Conservation (phyloP, 225 moss, liverwort and hornwort species). For the Sphagnum tenellum region DNA sequence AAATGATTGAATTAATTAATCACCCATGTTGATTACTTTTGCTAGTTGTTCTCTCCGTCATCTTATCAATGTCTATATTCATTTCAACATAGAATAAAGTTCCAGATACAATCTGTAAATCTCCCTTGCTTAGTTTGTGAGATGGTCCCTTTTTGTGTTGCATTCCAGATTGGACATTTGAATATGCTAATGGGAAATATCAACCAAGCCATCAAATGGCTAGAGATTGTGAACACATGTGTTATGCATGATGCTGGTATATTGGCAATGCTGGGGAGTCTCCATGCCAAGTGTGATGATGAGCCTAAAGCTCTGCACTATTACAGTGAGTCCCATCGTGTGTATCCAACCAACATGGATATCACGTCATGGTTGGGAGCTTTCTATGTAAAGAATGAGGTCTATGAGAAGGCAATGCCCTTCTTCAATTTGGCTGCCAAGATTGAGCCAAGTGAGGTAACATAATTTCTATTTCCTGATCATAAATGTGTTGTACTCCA, state of each 20-base stretch:
- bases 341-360: conserved; percentile 84
- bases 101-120: background rate
- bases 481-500: no score
- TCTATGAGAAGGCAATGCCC: conserved; percentile 84
- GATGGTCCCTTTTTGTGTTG: background rate
- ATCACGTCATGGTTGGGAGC: conserved; percentile 92
- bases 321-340: conserved; percentile 73
- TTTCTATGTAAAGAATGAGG: conserved; percentile 77
- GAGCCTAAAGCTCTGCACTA: conserved; percentile 85
- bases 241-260: conserved; percentile 75
- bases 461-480: no score
- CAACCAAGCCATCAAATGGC: conserved; percentile 77
- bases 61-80: background rate
- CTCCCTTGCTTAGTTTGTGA: background rate
- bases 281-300: conserved; percentile 66
- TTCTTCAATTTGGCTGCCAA: conserved; percentile 76
- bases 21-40: no score
- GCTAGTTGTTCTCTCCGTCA: no score
- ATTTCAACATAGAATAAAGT: background rate
- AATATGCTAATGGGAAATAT: conserved; percentile 78
- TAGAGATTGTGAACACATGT: conserved; percentile 81
- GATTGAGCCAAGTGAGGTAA: conserved; percentile 68
- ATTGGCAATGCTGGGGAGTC: conserved; percentile 61
- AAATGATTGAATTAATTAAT: no score
- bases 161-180: conserved; percentile 61